Conservation (phyloP, 345 rosid species). For the Aethionema arabicum region DNA sequence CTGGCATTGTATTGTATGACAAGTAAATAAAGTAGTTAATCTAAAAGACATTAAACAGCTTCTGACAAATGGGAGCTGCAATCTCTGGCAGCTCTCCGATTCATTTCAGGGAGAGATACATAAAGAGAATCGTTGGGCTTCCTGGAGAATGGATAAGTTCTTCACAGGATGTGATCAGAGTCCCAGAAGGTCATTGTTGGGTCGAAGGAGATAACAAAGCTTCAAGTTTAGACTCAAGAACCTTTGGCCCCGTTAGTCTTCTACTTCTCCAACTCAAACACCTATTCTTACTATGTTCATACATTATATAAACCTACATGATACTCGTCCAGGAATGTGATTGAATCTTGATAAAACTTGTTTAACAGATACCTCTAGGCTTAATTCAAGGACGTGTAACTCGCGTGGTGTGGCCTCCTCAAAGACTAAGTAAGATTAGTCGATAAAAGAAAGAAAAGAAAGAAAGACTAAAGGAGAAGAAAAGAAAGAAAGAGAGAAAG, state of each 20-base stretch:
- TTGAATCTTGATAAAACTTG: constrained; percentile 19
- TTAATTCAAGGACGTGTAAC: constrained; percentile 67
- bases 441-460: constrained; percentile 22
- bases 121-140: constrained; percentile 87
- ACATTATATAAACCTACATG: not conserved
- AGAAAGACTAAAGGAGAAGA: constrained; percentile 10
- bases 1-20: constrained; percentile 12
- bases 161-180: constrained; percentile 54
- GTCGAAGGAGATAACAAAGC: constrained; percentile 82
- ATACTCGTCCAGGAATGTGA: constrained; percentile 7
- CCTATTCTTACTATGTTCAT: not conserved
- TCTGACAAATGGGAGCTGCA: constrained; percentile 22
- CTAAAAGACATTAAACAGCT: constrained; percentile 3
- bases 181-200: constrained; percentile 93
- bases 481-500: not conserved
- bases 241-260: constrained; percentile 82
- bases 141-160: constrained; percentile 86
- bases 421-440: constrained; percentile 50
- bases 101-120: constrained; percentile 60
- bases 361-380: constrained; percentile 81
- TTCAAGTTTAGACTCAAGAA: constrained; percentile 72
- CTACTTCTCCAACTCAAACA: constrained; percentile 8
- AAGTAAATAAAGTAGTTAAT: not conserved
- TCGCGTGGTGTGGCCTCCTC: constrained; percentile 79
- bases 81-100: constrained; percentile 64